Base-by-base conservation (phyloP, 352 stramenopile genomes). In the Aphanomyces euteiches region DNA sequence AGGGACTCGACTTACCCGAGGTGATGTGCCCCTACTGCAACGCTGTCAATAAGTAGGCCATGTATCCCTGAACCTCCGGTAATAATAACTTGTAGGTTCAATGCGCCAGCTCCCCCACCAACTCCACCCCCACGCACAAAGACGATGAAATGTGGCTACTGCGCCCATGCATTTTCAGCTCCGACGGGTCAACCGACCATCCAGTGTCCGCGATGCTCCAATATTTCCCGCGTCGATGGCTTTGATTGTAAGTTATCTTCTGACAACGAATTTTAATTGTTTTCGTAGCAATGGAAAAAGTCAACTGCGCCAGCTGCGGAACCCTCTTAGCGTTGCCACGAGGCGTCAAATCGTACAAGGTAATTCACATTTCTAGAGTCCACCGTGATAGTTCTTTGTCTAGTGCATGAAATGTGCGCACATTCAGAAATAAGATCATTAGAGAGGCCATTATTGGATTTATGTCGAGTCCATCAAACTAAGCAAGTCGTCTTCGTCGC, bases 381-480 rank as follows among this genome's bases (percentile, higher is more conserved):
- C 10, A 12, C 10, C 2, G 17, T 50, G 43, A 50, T 50, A n/a
- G 2, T n/a, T 50, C 10, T 50, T 12, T 50, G 7, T 47, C 7
- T 59, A 69, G 48, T 70, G 64, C 40, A 54, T 70, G 36, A 70
- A 70, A 40, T 70, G 64, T 45, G 43, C 43, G n/a, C 48, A 70
- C 40, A 47, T 70, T 47, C 53, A 54, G 37, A 39, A 45, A 37
- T 67, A 54, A 41, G 21, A 36, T 47, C 17, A 8, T 4, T 21
- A 40, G 17, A 67, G 19, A 59, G 40, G 67, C 47, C 19, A 48
- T 21, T 21, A 38, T 54, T 37, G 19, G 47, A 6, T 17, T 74
- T 68, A 78, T 7, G 76, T 75, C 37, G 78, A 86, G 75, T 96
- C 90, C 88, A 97, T 95, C 66, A 97, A 83, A 36, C 90, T 81